Evolutionary conservation across 805 yeast species (phyloP).

Genomic region (Candida stauntonica): DNA sequence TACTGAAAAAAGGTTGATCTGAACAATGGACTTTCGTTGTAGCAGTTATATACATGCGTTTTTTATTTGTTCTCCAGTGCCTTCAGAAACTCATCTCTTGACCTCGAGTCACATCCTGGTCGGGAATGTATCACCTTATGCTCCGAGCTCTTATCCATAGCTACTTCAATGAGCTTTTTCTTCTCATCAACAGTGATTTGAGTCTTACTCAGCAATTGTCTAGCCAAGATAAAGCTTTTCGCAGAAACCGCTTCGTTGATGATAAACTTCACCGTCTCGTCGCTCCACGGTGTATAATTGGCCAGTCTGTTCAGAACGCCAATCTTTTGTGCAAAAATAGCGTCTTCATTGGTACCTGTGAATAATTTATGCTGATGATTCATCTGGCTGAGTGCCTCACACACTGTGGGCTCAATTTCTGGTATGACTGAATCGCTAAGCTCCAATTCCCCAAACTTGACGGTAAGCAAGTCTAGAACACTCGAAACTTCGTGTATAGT

Average conservation of each 20-base stretch:
- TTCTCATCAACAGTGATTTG: neutral
- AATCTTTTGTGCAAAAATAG: conserved; percentile 6
- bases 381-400: neutral
- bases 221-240: conserved; percentile 11
- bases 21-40: too few species aligned
- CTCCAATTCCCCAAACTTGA: conserved; percentile 9
- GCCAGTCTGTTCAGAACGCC: conserved; percentile 8
- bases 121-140: neutral
- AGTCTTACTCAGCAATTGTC: conserved; percentile 1
- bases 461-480: conserved; percentile 11
- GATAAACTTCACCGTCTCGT: conserved; percentile 2
- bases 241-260: conserved; percentile 1
- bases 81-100: conserved; percentile 2
- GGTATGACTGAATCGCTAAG: neutral
- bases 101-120: conserved; percentile 7
- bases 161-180: neutral
- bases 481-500: conserved; percentile 10
- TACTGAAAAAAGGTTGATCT: too few species aligned
- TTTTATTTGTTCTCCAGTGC: neutral
- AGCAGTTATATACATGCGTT: neutral
- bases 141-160: neutral
- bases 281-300: conserved; percentile 2
- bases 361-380: neutral
- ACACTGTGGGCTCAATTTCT: neutral
- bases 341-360: neutral